phyloP scores from a whole-genome alignment of 345 rosid species.

The Dimocarpus longan region DNA sequence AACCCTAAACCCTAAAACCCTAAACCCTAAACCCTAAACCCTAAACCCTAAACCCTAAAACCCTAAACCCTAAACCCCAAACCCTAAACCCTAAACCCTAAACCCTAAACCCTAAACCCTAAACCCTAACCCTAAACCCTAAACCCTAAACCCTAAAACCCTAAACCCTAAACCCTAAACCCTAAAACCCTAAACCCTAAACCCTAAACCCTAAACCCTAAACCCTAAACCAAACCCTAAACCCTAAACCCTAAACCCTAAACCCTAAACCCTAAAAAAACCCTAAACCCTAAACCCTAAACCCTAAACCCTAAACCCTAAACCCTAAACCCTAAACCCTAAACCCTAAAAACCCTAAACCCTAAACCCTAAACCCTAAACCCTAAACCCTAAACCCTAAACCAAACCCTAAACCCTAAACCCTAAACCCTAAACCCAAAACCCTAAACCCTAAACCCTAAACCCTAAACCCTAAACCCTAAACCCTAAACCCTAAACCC shows the following conservation, averaged over 20 bases:
- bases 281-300: too few relatives aligned
- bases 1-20: not conserved
- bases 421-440: slow-evolving; percentile 6
- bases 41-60: slow-evolving; percentile 11
- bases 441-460: not conserved
- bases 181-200: not conserved
- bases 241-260: too few relatives aligned
- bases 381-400: too few relatives aligned
- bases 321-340: too few relatives aligned
- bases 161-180: slow-evolving; percentile 6
- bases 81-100: slow-evolving; percentile 17
- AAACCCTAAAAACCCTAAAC: too few relatives aligned
- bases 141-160: slow-evolving; percentile 11
- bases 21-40: not conserved
- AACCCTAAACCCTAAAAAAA: too few relatives aligned
- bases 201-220: slow-evolving; percentile 6
- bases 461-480: not conserved
- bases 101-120: slow-evolving; percentile 15
- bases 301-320: too few relatives aligned
- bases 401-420: too few relatives aligned
- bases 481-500: not conserved
- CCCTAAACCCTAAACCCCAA: slow-evolving; percentile 6
- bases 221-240: too few relatives aligned
- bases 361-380: too few relatives aligned
- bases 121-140: slow-evolving; percentile 12